Evolutionary conservation across 2,329 filamentous ascomycete genomes (phyloP).

Genomic region (Fusarium nematophilum): DNA sequence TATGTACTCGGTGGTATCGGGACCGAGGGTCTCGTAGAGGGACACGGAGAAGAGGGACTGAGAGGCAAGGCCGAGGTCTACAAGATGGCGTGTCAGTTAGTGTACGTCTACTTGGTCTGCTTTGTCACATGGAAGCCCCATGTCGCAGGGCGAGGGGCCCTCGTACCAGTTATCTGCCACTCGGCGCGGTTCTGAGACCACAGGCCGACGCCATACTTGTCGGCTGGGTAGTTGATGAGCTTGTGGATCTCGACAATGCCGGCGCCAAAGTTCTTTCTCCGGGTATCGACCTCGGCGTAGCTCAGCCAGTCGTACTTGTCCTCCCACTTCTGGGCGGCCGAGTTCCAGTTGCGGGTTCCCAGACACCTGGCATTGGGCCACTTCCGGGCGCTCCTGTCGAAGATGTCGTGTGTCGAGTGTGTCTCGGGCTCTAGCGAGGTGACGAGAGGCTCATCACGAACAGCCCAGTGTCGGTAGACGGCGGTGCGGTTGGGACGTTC

Average conservation of each 20-base stretch:
- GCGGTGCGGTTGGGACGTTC: slow-evolving; percentile 77
- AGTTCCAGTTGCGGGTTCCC: slow-evolving; percentile 83
- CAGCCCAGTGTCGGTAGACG: slow-evolving; percentile 87
- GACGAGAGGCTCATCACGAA: slow-evolving; percentile 76
- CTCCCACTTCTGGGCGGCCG: slow-evolving; percentile 76
- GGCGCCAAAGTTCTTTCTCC: slow-evolving; percentile 85
- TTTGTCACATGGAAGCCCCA: slow-evolving; percentile 5
- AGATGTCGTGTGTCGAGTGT: slow-evolving; percentile 81
- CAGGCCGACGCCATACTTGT: slow-evolving; percentile 80
- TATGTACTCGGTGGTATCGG: slow-evolving; percentile 93
- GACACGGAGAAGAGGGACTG: slow-evolving; percentile 92
- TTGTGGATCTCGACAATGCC: slow-evolving; percentile 87
- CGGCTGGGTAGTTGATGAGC: slow-evolving; percentile 69
- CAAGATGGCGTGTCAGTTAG: slow-evolving; percentile 20
- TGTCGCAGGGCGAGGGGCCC: slow-evolving; percentile 5
- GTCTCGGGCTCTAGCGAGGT: slow-evolving; percentile 77
- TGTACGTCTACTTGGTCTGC: slow-evolving; percentile 1
- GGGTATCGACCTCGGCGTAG: slow-evolving; percentile 81
- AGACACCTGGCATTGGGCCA: slow-evolving; percentile 78
- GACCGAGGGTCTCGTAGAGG: slow-evolving; percentile 94
- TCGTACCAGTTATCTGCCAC: slow-evolving; percentile 82
- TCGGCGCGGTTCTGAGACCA: slow-evolving; percentile 90
- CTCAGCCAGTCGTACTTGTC: slow-evolving; percentile 85
- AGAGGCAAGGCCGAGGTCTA: slow-evolving; percentile 87
- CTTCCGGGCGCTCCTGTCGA: slow-evolving; percentile 74